Percentiles rank a stretch among this genome's conserved stretches.
Evolutionary conservation across 1,139 yeast genomes (phyloP).

Genomic region (Kazachstania sp.): DNA sequence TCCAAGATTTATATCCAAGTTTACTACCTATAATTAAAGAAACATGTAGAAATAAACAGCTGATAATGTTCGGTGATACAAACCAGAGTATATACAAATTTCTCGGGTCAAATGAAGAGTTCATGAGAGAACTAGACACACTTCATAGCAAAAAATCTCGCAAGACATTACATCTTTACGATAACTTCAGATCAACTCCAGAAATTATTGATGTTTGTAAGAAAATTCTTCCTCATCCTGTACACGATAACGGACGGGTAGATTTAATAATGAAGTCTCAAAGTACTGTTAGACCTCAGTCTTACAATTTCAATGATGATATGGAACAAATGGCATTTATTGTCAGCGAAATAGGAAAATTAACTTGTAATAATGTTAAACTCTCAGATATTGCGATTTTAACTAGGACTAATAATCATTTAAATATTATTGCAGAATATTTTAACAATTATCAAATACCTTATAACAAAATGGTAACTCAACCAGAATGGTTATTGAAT

Average conservation of each 20-base stretch:
- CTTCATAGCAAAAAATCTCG: conserved; percentile 19
- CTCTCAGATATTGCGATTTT: conserved; percentile 47
- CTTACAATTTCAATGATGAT: conserved; percentile 10
- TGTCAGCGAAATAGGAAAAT: conserved; percentile 17
- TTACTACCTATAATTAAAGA: conserved; percentile 40
- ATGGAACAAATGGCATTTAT: conserved; percentile 20
- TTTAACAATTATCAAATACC: conserved; percentile 39
- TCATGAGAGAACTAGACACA: conserved; percentile 27
- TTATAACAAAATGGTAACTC: conserved; percentile 38
- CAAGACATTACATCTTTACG: conserved; percentile 32
- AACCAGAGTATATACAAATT: conserved; percentile 66
- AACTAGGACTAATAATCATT: conserved; percentile 46
- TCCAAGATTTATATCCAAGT: conserved; percentile 59
- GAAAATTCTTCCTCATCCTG: conserved; percentile 4
- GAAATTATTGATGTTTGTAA: conserved; percentile 41
- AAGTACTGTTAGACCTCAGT: conserved; percentile 13
- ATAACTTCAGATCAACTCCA: conserved; percentile 54
- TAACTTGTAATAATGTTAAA: conserved; percentile 18
- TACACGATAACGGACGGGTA: neutral
- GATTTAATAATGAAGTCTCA: conserved; percentile 7
- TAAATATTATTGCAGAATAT: conserved; percentile 37
- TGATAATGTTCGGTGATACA: conserved; percentile 66
- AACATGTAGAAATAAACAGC: conserved; percentile 38
- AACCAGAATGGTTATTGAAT: conserved; percentile 48
- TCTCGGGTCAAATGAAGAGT: conserved; percentile 40